Conservation (phyloP, 1,284 basidiomycete species). For the Boletus albobrunnescens region DNA sequence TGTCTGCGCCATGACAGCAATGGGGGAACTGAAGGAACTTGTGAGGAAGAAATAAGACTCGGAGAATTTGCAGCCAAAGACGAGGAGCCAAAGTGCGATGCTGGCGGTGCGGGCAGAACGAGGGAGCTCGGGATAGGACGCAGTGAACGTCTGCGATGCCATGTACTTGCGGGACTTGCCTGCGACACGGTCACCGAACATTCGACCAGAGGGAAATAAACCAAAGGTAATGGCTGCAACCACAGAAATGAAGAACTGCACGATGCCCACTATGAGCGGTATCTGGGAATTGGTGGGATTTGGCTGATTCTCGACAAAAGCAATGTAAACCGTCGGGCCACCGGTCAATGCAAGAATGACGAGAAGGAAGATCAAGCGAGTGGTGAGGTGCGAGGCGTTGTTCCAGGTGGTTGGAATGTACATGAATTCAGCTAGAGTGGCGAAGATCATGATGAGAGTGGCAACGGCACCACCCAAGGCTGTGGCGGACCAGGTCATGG, state of each 20-base stretch:
- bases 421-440: constrained; percentile 87
- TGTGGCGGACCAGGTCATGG: constrained; percentile 91
- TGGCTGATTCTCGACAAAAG: constrained; percentile 64
- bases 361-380: constrained; percentile 82
- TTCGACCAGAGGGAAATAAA: constrained; percentile 84
- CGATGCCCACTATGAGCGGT: constrained; percentile 81
- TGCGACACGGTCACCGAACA: constrained; percentile 94
- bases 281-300: constrained; percentile 47
- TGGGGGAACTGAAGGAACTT: constrained; percentile 86
- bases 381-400: constrained; percentile 90
- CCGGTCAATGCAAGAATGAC: constrained; percentile 83
- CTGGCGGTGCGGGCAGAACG: constrained; percentile 71
- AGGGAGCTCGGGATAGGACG: constrained; percentile 81
- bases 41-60: constrained; percentile 98
- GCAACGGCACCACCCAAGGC: constrained; percentile 90
- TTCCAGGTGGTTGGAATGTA: constrained; percentile 99
- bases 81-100: constrained; percentile 81
- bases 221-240: constrained; percentile 77
- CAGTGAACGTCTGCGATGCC: constrained; percentile 95
- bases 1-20: constrained; percentile 89
- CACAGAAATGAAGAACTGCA: constrained; percentile 87
- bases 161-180: constrained; percentile 93
- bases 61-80: constrained; percentile 88
- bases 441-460: constrained; percentile 85
- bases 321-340: constrained; percentile 90